Base-by-base conservation (phyloP, 2,329 filamentous ascomycete genomes). In the Fusarium odoratissimum region DNA sequence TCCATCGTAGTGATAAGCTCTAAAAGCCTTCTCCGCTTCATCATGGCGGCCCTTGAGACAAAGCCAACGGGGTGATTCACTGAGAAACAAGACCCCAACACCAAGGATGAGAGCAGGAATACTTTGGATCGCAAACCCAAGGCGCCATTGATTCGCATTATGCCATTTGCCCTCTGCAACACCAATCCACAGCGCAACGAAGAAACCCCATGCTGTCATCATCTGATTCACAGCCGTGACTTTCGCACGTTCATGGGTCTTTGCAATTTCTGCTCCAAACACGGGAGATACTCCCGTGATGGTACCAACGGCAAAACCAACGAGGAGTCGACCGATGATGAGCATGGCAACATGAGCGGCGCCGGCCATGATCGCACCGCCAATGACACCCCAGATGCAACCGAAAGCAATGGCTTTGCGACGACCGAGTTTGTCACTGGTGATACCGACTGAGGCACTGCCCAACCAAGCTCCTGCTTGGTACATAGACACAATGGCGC, bases 171-270 rank as follows among this genome's bases (percentile, higher is more conserved):
- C 80, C 66, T 83, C 82, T 10, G 80, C 82, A 0, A 83, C 82
- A 4, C 82, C 82, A 0, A 81, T 82, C 82, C 82, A 83, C 0
- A 83, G 75, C 2, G 82, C 82, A 4, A 83, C 76, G 37, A 83
- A 83, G 71, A 83, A 83, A 1, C 82, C 82, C 82, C 82, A 84
- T 1, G 82, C 80, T 12, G 82, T 82, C 82, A 83, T 84, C 82
- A 84, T 83, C 37, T 83, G 82, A 56, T 82, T 84, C 3, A 82
- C 79, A 1, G 82, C 82, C 0, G 81, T 84, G n/a, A 83, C 80
- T 40, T 75, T 82, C 10, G 82, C 82, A 30, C 82, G 78, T 52
- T 84, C 82, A 3, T 81, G 72, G 1, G 82, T 84, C 75, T 83
- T 83, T 5, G 82, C 81, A n/a, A 83, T 83, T 48, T 83, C 82